Percentiles rank a stretch among this genome's conserved stretches.
Evolutionary conservation across 257 asterid genomes (phyloP).

Genomic region (Solanum clarkiae): DNA sequence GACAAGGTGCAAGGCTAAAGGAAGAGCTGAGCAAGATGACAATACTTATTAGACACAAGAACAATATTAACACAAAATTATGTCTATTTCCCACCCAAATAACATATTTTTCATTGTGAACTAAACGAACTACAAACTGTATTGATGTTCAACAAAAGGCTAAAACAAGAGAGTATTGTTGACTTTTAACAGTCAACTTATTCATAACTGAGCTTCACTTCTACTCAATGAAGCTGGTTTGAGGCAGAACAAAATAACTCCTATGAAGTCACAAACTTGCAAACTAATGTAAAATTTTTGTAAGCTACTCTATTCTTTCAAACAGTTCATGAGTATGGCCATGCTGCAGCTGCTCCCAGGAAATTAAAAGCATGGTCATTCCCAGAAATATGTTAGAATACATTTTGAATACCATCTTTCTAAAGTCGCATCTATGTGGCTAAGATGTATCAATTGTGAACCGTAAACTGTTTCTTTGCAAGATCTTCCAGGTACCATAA

Average conservation of each 20-base stretch:
- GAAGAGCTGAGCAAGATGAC: background rate
- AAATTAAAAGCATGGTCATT: background rate
- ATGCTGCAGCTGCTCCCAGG: background rate
- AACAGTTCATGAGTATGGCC: background rate
- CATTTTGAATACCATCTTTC: background rate
- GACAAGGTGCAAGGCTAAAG: background rate
- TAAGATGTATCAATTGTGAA: background rate
- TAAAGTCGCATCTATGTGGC: background rate
- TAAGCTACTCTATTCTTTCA: background rate
- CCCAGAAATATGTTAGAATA: background rate
- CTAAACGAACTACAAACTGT: background rate
- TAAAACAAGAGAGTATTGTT: background rate
- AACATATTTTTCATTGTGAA: background rate
- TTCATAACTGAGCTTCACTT: background rate
- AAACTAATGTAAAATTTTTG: background rate
- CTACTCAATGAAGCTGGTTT: background rate
- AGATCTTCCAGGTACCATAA: background rate
- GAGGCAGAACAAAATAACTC: background rate
- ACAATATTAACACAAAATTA: background rate
- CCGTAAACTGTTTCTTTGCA: background rate
- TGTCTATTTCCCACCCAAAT: background rate
- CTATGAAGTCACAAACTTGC: background rate
- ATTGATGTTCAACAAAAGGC: background rate
- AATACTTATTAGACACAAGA: background rate
- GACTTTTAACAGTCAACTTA: background rate